Conservation (phyloP, 208 protist species). For the Crithidia thermophila region DNA sequence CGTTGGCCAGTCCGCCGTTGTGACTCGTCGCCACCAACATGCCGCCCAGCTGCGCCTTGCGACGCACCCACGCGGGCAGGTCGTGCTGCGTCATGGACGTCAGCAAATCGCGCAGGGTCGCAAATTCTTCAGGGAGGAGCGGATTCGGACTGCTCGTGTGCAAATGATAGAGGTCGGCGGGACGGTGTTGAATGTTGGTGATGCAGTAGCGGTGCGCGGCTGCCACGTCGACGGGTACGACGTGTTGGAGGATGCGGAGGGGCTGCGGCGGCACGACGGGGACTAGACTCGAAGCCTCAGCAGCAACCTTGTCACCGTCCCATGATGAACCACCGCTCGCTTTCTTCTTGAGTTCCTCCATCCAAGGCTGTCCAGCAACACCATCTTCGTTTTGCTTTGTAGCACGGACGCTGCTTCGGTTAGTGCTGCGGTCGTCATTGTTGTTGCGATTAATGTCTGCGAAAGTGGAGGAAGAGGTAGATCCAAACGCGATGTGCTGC, state of each 20-base stretch:
- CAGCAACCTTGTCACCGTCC: no score
- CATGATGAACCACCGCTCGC: no score
- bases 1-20: slow-evolving; percentile 79
- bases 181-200: slow-evolving; percentile 58
- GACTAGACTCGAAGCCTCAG: no score
- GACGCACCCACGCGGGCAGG: slow-evolving; percentile 64
- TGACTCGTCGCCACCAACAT: slow-evolving; percentile 66
- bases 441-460: no score
- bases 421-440: background rate
- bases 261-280: background rate
- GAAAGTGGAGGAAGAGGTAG: background rate
- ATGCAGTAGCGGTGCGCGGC: slow-evolving; percentile 66
- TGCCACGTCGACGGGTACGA: slow-evolving; percentile 50
- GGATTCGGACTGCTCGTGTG: slow-evolving; percentile 77
- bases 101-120: slow-evolving; percentile 41
- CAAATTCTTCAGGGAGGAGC: slow-evolving; percentile 64
- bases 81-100: slow-evolving; percentile 29
- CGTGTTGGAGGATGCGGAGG: slow-evolving; percentile 40
- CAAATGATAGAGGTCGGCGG: slow-evolving; percentile 23
- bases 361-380: no score
- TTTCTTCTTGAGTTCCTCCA: no score
- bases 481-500: slow-evolving; percentile 6
- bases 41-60: slow-evolving; percentile 63
- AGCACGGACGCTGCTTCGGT: no score
- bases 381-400: no score